These are phyloP conservation scores for Pichia sp. DNA, from an alignment of 1,139 yeast species.

Conservation along the genomic window DNA sequence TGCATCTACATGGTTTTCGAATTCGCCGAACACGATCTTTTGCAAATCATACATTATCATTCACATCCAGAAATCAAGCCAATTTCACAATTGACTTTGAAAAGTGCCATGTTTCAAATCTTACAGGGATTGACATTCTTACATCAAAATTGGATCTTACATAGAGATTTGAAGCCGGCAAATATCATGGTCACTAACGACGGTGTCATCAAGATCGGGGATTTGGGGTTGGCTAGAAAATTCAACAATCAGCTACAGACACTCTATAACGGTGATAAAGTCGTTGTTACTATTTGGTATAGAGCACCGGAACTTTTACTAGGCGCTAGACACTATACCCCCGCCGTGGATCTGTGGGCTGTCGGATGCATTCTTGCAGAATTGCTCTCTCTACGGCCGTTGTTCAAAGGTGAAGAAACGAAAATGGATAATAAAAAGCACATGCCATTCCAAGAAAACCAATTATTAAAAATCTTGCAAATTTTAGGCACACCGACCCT, in stretches of 20 bases:
- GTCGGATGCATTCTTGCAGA: conserved; percentile 97
- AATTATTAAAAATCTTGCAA: conserved; percentile 85
- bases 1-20: conserved; percentile 94
- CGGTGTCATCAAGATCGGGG: conserved; percentile 95
- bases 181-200: conserved; percentile 91
- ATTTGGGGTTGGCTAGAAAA: conserved; percentile 89
- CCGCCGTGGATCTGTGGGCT: conserved; percentile 96
- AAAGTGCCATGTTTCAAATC: conserved; percentile 89
- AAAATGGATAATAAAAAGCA: conserved; percentile 90
- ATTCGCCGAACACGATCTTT: conserved; percentile 91
- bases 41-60: conserved; percentile 92
- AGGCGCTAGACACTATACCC: conserved; percentile 93
- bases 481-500: conserved; percentile 84
- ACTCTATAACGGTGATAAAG: conserved; percentile 91
- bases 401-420: conserved; percentile 97
- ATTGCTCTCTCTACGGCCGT: conserved; percentile 80
- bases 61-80: conserved; percentile 83
- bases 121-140: conserved; percentile 86
- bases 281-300: conserved; percentile 98
- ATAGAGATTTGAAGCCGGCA: conserved; percentile 95
- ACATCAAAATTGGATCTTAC: conserved; percentile 95
- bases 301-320: conserved; percentile 91
- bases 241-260: conserved; percentile 90
- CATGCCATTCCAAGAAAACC: conserved; percentile 93
- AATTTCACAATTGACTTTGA: conserved; percentile 74